Evolutionary conservation across 2,329 filamentous ascomycete genomes (phyloP), one percentile per base, ranked within the genome.

Genomic region (Tricladium varicosporioides): DNA sequence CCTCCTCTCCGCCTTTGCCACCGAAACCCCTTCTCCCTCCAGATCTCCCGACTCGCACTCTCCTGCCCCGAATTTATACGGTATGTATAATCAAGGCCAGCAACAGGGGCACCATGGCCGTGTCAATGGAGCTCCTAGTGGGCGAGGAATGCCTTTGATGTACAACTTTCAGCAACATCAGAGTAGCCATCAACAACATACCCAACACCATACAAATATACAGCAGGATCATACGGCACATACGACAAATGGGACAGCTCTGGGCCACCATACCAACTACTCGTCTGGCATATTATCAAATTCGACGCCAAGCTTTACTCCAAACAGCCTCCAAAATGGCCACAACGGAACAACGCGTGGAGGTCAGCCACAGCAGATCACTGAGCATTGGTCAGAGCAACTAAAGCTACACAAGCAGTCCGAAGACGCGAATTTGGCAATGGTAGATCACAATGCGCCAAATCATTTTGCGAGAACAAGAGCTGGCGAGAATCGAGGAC

Each of bases 341-440:
- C 81, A 84, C 54, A 68, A 75, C 5, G 70, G 74, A 14, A 75
- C 74, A 49, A 72, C 78, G 15, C 75, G 83, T 50, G 76, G 73
- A 32, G 76, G 75, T 2, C 82, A 83, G 61, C 73, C 74, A 22
- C 81, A 81, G 54, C 79, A 76, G 54, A 73, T 79, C 46, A 85
- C 75, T 61, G 84, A 87, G 65, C 89, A 96, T 73, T 97, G 92
- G 92, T 86, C 88, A 62, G 88, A 94, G 70, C 94, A 99, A 75
- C 75, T 96, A 63, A 86, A 89, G 60, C 76, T 92, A 67, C 88
- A 87, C 61, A 89, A 92, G 63, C 88, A 91, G 61, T 85, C 90
- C 67, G 90, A 82, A 77, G 85, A 78, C 76, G 85, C 78, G 74
- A 88, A 81, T 80, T 82, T 71, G 77, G 90, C 80, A 80, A 94